phyloP scores from a whole-genome alignment of 371 early-diverging fungal genomes.

The Syncephalastrum monosporum region DNA sequence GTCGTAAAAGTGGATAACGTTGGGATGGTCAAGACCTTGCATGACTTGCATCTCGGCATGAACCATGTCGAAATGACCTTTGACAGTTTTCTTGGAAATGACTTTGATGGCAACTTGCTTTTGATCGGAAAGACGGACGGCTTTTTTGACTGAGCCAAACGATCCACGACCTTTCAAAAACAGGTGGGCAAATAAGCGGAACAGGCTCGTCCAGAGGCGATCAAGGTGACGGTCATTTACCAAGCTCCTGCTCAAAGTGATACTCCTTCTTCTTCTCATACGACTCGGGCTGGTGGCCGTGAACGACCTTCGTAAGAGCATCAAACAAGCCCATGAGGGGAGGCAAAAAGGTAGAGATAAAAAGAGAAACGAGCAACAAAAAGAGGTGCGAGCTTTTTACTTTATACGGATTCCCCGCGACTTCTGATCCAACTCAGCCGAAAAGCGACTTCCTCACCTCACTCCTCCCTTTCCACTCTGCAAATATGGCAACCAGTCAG shows the following conservation, averaged over 20 bases:
- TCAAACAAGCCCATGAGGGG: conserved; percentile 10
- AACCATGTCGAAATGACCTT: conserved; percentile 72
- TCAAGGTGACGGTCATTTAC: conserved; percentile 27
- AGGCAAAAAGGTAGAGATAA: neutral
- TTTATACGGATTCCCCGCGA: too few relatives aligned
- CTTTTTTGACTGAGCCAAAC: conserved; percentile 73
- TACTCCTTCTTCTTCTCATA: conserved; percentile 71
- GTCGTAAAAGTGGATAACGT: conserved; percentile 83
- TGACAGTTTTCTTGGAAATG: conserved; percentile 69
- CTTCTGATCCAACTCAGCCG: too few relatives aligned
- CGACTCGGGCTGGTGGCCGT: conserved; percentile 62
- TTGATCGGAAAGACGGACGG: conserved; percentile 53
- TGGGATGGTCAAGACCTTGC: conserved; percentile 69
- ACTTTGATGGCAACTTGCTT: conserved; percentile 78
- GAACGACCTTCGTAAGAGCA: conserved; percentile 38
- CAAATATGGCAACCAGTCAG: too few relatives aligned
- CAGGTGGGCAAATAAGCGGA: neutral
- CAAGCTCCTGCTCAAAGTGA: conserved; percentile 58
- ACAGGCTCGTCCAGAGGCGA: neutral
- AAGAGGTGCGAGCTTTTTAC: neutral
- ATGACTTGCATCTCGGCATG: conserved; percentile 72
- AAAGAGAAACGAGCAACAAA: conserved; percentile 3
- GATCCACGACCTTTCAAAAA: conserved; percentile 61
- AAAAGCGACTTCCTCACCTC: too few relatives aligned
- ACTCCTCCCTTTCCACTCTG: too few relatives aligned